These are phyloP conservation scores for Tuber brumale DNA, from an alignment of 495 filamentous ascomycete genomes.

Conservation along the genomic window DNA sequence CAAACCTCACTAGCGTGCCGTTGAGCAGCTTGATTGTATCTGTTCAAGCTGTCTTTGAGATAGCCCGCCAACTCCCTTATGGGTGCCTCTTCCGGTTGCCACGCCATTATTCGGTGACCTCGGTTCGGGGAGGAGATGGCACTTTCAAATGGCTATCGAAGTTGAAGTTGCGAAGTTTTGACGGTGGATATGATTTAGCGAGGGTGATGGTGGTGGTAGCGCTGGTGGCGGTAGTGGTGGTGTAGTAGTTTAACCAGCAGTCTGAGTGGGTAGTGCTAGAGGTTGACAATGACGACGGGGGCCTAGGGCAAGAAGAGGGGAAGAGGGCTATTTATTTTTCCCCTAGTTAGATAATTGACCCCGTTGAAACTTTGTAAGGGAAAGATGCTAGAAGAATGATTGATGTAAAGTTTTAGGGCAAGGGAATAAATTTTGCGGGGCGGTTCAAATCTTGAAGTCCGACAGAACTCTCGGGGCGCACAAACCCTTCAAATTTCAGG, in stretches of 20 bases:
- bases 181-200: slow-evolving; percentile 8
- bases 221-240: slow-evolving; percentile 13
- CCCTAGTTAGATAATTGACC: neutral
- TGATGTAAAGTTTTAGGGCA: neutral
- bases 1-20: slow-evolving; percentile 70
- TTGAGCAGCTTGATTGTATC: slow-evolving; percentile 61
- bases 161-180: slow-evolving; percentile 10
- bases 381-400: neutral
- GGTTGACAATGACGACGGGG: slow-evolving; percentile 20
- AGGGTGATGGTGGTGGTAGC: neutral
- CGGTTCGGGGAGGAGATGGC: slow-evolving; percentile 7
- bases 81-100: slow-evolving; percentile 84
- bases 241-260: slow-evolving; percentile 12
- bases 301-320: slow-evolving; percentile 5
- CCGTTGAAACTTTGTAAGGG: neutral
- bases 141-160: slow-evolving; percentile 7
- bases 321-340: slow-evolving; percentile 6
- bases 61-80: slow-evolving; percentile 81
- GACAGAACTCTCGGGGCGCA: slow-evolving; percentile 22
- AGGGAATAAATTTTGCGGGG: neutral
- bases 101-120: slow-evolving; percentile 58
- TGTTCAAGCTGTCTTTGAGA: slow-evolving; percentile 81
- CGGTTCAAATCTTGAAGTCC: neutral
- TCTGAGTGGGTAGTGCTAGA: slow-evolving; percentile 10
- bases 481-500: slow-evolving; percentile 35